Evolutionary conservation across 140 eudicot genomes (phyloP), one percentile per base, ranked within the genome.

Genomic region (Flaveria floridana): DNA sequence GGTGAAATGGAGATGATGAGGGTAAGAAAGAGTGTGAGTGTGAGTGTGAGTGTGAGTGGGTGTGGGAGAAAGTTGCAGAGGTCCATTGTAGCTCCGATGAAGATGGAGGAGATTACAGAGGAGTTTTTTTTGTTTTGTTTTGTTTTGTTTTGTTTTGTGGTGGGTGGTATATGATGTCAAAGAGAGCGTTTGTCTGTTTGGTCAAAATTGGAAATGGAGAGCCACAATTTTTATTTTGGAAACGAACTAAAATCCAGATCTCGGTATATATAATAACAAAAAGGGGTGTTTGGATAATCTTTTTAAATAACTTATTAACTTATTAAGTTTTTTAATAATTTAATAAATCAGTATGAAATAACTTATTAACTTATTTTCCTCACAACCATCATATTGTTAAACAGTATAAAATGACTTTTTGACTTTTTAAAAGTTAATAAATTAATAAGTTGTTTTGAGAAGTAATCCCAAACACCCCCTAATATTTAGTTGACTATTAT

Each of bases 171-270:
- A 66, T 15, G 65, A 75, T 15, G 55, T 11, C 10, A 6, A 67
- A 48, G 80, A 37, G 84, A 75, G 76, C 76, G 80, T 68, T 68
- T 59, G 79, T 79, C 34, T 71, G 39, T 74, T 73, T 67, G 76
- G 79, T 73, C 55, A 66, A 79, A 79, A 73, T 28, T 73, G 59
- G 79, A 56, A 73, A 74, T 15, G 62, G 61, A 67, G 79, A 67
- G 71, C 83, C 83, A 79, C 79, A 73, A 57, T 73, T 66, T 71
- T 65, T 14, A 20, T 26, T 73, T 79, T 73, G 83, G 83, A 73
- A 58, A 79, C 41, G 57, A 67, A 73, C 79, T 59, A 79, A 66
- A 79, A 3, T 74, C 71, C 83, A 79, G 71, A 66, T 56, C 41
- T 66, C 57, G 6, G 37, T 53, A 9, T 59, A 21, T 50, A 13